phyloP scores from a whole-genome alignment of 2,329 filamentous ascomycete species.

The Chaetomium sp. region DNA sequence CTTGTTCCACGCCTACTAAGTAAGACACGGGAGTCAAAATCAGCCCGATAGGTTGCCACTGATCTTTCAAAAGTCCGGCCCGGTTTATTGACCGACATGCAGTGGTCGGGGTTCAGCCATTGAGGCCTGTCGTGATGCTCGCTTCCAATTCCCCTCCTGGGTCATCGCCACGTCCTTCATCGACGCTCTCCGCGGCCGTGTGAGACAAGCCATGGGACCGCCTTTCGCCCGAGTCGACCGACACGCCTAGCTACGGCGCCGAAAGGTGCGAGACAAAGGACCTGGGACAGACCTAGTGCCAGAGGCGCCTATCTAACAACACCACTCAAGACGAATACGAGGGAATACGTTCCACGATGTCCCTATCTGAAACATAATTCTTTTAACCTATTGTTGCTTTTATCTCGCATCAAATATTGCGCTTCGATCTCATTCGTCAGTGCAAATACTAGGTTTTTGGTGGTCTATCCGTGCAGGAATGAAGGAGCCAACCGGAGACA shows the following conservation, averaged over 20 bases:
- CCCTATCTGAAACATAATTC: not conserved
- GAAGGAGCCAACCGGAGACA: not conserved
- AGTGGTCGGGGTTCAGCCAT: not conserved
- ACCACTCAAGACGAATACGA: not conserved
- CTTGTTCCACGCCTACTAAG: not conserved
- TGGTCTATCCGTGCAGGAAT: not conserved
- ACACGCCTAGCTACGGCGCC: not conserved
- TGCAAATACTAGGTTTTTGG: not conserved
- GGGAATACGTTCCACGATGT: not conserved
- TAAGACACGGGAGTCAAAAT: not conserved
- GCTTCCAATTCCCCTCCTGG: not conserved
- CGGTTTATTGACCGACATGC: not conserved
- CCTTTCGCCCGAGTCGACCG: not conserved
- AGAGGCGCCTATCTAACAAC: not conserved
- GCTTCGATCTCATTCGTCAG: not conserved
- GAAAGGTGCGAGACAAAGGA: not conserved
- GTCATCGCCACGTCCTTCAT: not conserved
- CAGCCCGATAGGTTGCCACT: not conserved
- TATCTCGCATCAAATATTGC: not conserved
- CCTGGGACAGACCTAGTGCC: not conserved
- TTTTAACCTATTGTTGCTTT: not conserved
- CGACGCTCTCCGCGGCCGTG: not conserved
- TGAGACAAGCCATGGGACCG: not conserved
- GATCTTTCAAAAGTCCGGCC: not conserved
- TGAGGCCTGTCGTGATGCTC: not conserved